These are phyloP conservation scores for Fragosphaeria purpurea DNA, from an alignment of 2,329 filamentous ascomycete species.

Conservation along the genomic window DNA sequence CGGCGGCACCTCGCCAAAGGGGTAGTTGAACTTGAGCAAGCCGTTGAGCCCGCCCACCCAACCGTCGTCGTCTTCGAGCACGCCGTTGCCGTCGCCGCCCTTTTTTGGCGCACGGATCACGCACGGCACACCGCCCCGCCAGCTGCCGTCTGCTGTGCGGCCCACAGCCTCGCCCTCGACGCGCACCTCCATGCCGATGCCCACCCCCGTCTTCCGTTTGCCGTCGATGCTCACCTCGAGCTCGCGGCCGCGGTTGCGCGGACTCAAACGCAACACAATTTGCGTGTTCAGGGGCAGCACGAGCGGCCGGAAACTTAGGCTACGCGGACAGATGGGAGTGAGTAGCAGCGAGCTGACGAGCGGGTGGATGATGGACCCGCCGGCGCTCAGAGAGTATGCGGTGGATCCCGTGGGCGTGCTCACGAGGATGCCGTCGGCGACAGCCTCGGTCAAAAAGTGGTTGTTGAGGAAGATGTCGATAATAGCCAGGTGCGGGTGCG, in stretches of 20 bases:
- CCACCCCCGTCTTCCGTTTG: slow-evolving; percentile 55
- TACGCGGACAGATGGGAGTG: slow-evolving; percentile 89
- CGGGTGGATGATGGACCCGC: slow-evolving; percentile 89
- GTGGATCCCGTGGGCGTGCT: slow-evolving; percentile 92
- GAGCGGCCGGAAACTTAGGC: slow-evolving; percentile 81
- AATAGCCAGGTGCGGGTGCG: slow-evolving; percentile 80
- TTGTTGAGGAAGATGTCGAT: slow-evolving; percentile 87
- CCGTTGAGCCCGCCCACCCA: slow-evolving; percentile 96
- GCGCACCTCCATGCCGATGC: slow-evolving; percentile 71
- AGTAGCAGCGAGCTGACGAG: slow-evolving; percentile 80
- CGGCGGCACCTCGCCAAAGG: slow-evolving; percentile 60
- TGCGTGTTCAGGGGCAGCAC: slow-evolving; percentile 80
- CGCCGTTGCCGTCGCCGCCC: slow-evolving; percentile 31
- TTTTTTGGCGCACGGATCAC: slow-evolving; percentile 57
- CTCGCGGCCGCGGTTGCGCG: slow-evolving; percentile 66
- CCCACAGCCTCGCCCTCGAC: slow-evolving; percentile 79
- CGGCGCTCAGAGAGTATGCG: slow-evolving; percentile 87
- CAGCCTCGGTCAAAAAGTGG: slow-evolving; percentile 83
- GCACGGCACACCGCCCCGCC: slow-evolving; percentile 79
- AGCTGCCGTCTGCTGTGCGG: slow-evolving; percentile 32
- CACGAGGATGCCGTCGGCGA: slow-evolving; percentile 90
- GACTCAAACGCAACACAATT: slow-evolving; percentile 70
- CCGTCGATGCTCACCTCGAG: slow-evolving; percentile 75
- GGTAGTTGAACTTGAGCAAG: slow-evolving; percentile 92
- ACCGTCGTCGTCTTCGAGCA: slow-evolving; percentile 65